A percentile compares a stretch with the other conserved stretches of the same genome.
These are phyloP conservation scores for Hypoxylon sp. DNA, from an alignment of 2,329 filamentous ascomycete species.

Conservation along the genomic window DNA sequence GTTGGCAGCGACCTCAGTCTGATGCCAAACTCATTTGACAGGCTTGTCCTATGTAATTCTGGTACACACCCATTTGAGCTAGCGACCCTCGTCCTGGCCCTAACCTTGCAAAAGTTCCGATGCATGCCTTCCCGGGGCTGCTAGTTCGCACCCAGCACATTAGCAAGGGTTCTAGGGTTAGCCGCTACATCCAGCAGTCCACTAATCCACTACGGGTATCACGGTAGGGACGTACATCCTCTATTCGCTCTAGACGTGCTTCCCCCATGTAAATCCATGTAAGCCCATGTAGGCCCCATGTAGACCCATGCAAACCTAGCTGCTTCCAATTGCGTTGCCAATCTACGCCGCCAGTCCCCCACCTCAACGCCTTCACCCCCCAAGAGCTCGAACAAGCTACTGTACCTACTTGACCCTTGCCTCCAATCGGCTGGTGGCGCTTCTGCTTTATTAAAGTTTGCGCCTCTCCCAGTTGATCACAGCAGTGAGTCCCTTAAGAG, in stretches of 20 bases:
- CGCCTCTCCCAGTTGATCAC: slow-evolving; percentile 46
- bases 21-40: slow-evolving; percentile 19
- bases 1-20: slow-evolving; percentile 21
- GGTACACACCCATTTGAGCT: slow-evolving; percentile 13
- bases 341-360: slow-evolving; percentile 26
- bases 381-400: slow-evolving; percentile 17
- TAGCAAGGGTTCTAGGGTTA: slow-evolving; percentile 38
- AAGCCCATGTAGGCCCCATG: slow-evolving; percentile 5
- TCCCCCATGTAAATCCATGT: slow-evolving; percentile 24
- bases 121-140: slow-evolving; percentile 33
- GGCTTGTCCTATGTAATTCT: slow-evolving; percentile 23
- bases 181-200: slow-evolving; percentile 32
- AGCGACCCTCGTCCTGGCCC: slow-evolving; percentile 13
- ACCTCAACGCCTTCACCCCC: slow-evolving; percentile 20
- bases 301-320: background rate
- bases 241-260: slow-evolving; percentile 13
- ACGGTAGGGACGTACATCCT: background rate
- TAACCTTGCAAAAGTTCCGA: slow-evolving; percentile 44
- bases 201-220: slow-evolving; percentile 32
- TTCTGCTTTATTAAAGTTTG: slow-evolving; percentile 46
- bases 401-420: slow-evolving; percentile 36
- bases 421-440: slow-evolving; percentile 48
- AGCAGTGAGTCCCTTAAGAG: slow-evolving; percentile 41
- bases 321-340: slow-evolving; percentile 4
- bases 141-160: slow-evolving; percentile 27